These are phyloP conservation scores for Mucor plumbeus DNA, from an alignment of 371 early-diverging fungal species.

Conservation along the genomic window DNA sequence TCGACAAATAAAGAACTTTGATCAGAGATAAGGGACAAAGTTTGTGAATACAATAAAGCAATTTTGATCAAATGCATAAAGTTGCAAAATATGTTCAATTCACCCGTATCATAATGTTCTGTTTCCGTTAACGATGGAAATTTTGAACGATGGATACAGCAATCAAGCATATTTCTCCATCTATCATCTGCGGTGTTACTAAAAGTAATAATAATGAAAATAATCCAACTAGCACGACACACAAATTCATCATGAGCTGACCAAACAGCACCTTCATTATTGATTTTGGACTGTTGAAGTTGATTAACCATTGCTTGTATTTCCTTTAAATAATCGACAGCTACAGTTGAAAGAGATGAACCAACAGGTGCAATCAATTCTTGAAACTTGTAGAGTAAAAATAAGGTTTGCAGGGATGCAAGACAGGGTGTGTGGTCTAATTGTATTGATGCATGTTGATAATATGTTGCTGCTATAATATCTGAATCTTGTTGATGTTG, in stretches of 20 bases:
- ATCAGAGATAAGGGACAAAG: slow-evolving; percentile 19
- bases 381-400: slow-evolving; percentile 36
- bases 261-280: neutral
- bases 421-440: slow-evolving; percentile 12
- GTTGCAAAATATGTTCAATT: slow-evolving; percentile 21
- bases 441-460: slow-evolving; percentile 14
- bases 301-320: slow-evolving; percentile 20
- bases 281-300: neutral
- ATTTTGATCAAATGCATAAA: slow-evolving; percentile 22
- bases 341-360: slow-evolving; percentile 11
- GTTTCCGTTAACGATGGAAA: slow-evolving; percentile 25
- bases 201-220: slow-evolving; percentile 21
- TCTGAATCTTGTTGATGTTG: neutral
- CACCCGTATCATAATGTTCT: slow-evolving; percentile 28
- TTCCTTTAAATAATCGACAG: slow-evolving; percentile 17
- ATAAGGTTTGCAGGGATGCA: slow-evolving; percentile 21
- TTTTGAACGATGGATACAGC: neutral
- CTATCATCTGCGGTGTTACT: slow-evolving; percentile 26
- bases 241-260: slow-evolving; percentile 22
- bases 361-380: slow-evolving; percentile 32
- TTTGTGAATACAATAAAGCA: slow-evolving; percentile 16
- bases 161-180: slow-evolving; percentile 8
- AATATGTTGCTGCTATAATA: slow-evolving; percentile 18
- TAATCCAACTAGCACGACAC: slow-evolving; percentile 27
- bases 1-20: slow-evolving; percentile 10